Conservation (phyloP, 129 eudicot genomes). For the Helianthus tuberosus region DNA sequence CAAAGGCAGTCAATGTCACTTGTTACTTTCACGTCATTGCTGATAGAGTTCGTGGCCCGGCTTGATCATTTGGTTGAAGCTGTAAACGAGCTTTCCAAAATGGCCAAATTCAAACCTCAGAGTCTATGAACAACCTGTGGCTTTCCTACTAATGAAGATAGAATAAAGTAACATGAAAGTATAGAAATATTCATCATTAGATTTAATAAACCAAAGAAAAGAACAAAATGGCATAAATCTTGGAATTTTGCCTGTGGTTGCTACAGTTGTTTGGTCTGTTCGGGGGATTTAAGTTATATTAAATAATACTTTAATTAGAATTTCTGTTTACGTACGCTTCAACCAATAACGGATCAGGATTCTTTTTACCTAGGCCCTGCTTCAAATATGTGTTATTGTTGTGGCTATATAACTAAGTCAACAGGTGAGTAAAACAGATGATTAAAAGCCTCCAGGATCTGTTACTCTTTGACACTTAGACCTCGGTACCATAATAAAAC, state of each 20-base stretch:
- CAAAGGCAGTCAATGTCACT: constrained; percentile 48
- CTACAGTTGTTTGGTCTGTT: constrained; percentile 3
- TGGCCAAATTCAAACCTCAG: constrained; percentile 65
- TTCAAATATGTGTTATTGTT: too few species aligned
- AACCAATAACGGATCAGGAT: background rate
- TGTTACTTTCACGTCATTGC: constrained; percentile 68
- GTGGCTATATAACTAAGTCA: too few species aligned
- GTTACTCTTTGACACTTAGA: too few species aligned
- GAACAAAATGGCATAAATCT: background rate
- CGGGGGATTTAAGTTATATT: background rate
- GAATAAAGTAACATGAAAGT: constrained; percentile 27
- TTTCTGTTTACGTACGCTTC: background rate
- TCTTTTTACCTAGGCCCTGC: too few species aligned
- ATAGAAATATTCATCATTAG: background rate
- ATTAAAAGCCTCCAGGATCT: too few species aligned
- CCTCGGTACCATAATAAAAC: too few species aligned
- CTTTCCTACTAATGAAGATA: constrained; percentile 8
- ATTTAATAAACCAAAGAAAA: constrained; percentile 15
- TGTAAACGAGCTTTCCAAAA: constrained; percentile 57
- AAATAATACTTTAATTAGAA: background rate
- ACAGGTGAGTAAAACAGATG: too few species aligned
- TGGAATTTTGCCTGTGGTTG: background rate
- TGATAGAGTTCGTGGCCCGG: constrained; percentile 77
- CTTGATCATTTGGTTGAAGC: constrained; percentile 91
- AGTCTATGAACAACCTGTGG: constrained; percentile 21